Conservation (phyloP, 2,329 filamentous ascomycete species). For the Fusarium drepaniforme region DNA sequence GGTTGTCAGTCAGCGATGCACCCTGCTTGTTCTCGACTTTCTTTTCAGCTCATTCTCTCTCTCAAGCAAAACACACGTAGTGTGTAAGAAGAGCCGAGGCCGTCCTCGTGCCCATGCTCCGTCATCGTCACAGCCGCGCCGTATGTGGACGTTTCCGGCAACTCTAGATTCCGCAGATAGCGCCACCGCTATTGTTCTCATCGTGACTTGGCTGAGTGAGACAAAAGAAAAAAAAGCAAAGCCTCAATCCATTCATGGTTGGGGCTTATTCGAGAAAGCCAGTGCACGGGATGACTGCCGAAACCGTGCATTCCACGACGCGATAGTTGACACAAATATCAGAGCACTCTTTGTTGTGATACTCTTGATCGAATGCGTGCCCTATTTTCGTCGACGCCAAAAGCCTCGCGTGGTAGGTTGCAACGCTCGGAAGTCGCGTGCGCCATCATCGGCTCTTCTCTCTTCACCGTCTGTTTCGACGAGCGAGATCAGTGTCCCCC, state of each 20-base stretch:
- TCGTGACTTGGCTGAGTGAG: slow-evolving; percentile 7
- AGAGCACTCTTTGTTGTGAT: not conserved
- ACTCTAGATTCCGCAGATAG: slow-evolving; percentile 15
- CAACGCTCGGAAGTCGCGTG: slow-evolving; percentile 11
- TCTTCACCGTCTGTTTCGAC: slow-evolving; percentile 28
- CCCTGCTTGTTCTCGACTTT: slow-evolving; percentile 8
- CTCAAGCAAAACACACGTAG: not conserved
- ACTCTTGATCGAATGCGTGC: not conserved
- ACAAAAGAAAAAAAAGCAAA: not conserved
- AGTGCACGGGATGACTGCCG: not conserved
- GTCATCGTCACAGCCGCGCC: slow-evolving; percentile 1
- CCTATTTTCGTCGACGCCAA: not conserved
- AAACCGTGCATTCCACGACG: not conserved
- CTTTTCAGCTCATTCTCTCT: not conserved
- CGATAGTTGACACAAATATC: not conserved
- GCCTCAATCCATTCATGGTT: not conserved
- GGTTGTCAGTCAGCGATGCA: slow-evolving; percentile 20
- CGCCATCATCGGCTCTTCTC: slow-evolving; percentile 21
- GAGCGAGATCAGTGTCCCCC: slow-evolving; percentile 4
- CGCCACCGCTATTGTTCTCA: slow-evolving; percentile 6
- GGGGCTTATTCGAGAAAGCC: not conserved
- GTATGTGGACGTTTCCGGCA: slow-evolving; percentile 6
- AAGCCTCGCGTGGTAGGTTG: not conserved
- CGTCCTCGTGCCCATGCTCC: slow-evolving; percentile 13
- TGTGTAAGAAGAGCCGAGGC: slow-evolving; percentile 2